Evolutionary conservation across 768 basidiomycete species (phyloP).

Genomic region (Pholiota conissans): DNA sequence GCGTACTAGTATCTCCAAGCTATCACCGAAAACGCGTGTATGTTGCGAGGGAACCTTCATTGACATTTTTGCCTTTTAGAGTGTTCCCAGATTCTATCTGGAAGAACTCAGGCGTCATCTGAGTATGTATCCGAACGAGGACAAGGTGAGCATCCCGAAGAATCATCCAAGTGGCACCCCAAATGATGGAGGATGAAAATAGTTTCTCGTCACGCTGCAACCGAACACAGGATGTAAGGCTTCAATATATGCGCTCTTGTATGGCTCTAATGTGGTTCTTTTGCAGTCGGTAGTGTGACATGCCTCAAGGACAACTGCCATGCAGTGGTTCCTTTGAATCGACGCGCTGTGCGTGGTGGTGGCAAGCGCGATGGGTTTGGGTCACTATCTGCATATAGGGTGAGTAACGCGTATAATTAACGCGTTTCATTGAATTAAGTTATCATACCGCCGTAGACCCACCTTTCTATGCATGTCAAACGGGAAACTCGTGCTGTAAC

Average conservation of each 20-base stretch:
- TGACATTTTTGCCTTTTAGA: constrained; percentile 15
- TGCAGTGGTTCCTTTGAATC: constrained; percentile 30
- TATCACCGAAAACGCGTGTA: not conserved
- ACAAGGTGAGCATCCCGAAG: constrained; percentile 25
- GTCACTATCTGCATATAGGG: constrained; percentile 46
- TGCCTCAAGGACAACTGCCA: constrained; percentile 52
- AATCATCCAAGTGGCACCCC: not conserved
- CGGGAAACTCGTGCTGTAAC: not conserved
- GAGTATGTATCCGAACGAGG: constrained; percentile 30
- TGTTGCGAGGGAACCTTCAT: not conserved
- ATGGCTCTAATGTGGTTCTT: constrained; percentile 1
- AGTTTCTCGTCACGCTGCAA: constrained; percentile 40
- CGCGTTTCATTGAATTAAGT: constrained; percentile 1
- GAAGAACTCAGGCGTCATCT: constrained; percentile 35
- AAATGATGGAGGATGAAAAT: not conserved
- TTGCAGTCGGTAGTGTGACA: constrained; percentile 39
- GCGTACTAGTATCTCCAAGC: no score
- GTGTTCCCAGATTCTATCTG: constrained; percentile 36
- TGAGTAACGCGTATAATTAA: constrained; percentile 23
- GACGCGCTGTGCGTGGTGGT: constrained; percentile 34
- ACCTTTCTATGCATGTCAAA: constrained; percentile 12
- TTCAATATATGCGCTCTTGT: constrained; percentile 4
- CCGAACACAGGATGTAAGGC: constrained; percentile 40
- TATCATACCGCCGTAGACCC: constrained; percentile 10
- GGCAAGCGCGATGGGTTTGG: constrained; percentile 45